Evolutionary conservation across 2,329 filamentous ascomycete genomes (phyloP).

Genomic region (Cladobotryum protrusum): DNA sequence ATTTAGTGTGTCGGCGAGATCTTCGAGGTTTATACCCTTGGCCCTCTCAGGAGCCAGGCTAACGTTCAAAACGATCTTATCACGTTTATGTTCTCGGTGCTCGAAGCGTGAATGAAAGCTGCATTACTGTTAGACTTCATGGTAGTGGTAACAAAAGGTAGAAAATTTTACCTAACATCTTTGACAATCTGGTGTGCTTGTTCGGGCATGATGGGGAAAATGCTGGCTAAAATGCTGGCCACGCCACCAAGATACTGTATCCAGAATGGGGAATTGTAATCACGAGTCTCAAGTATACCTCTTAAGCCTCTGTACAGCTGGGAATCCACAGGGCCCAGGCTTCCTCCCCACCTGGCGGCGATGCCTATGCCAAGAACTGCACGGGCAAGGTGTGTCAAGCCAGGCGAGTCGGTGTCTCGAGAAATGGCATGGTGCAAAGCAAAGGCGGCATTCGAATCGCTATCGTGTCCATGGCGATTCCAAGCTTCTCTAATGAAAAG

Average conservation of each 20-base stretch:
- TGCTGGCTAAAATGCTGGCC: constrained; percentile 35
- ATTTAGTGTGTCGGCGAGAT: constrained; percentile 29
- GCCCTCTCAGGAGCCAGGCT: constrained; percentile 24
- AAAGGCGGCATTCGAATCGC: constrained; percentile 54
- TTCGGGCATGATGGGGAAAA: constrained; percentile 38
- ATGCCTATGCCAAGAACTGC: constrained; percentile 65
- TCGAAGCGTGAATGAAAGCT: constrained; percentile 26
- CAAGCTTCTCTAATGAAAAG: constrained; percentile 48
- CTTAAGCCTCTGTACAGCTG: constrained; percentile 38
- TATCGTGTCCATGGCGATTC: constrained; percentile 42
- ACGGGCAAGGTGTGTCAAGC: constrained; percentile 65
- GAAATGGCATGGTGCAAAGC: constrained; percentile 68
- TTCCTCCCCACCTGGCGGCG: constrained; percentile 68
- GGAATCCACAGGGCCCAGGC: constrained; percentile 44
- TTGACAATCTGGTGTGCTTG: constrained; percentile 27
- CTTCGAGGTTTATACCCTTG: constrained; percentile 26
- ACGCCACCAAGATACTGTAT: constrained; percentile 47
- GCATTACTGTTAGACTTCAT: constrained; percentile 16
- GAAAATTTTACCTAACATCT: constrained; percentile 35
- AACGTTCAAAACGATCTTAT: constrained; percentile 32
- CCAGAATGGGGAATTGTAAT: constrained; percentile 43
- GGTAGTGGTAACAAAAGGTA: neutral
- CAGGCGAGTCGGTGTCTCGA: constrained; percentile 62
- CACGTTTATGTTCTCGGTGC: constrained; percentile 27
- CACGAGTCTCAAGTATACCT: constrained; percentile 32